Evolutionary conservation across 192 early-diverging fungal genomes (phyloP).

Genomic region (Backusella macrospora): DNA sequence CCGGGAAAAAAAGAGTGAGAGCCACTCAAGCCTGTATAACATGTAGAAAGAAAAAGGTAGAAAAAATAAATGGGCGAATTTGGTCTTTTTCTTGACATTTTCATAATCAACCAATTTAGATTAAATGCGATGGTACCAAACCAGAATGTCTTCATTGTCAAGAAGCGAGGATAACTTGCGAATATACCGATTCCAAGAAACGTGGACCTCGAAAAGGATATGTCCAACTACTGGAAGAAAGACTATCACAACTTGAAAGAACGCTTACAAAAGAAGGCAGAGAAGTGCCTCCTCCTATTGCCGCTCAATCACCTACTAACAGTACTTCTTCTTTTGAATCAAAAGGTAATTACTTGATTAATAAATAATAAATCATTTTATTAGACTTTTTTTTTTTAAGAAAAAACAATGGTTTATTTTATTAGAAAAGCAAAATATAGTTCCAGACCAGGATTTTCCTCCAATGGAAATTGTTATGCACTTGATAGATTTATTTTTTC

Average conservation of each 20-base stretch:
- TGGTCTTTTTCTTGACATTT: background rate
- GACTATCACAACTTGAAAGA: constrained; percentile 23
- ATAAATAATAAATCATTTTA: too few species aligned
- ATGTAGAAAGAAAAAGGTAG: constrained; percentile 40
- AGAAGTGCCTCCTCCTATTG: background rate
- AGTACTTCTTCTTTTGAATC: constrained; percentile 1
- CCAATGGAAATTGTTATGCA: constrained; percentile 42
- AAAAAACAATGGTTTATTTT: background rate
- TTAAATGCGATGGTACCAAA: constrained; percentile 38
- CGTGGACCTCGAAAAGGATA: constrained; percentile 41
- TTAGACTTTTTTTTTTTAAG: background rate
- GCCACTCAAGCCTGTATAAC: constrained; percentile 33
- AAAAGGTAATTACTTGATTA: constrained; percentile 3
- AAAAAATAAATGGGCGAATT: background rate
- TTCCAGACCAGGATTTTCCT: constrained; percentile 33
- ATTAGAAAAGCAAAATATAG: background rate
- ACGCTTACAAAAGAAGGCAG: constrained; percentile 4
- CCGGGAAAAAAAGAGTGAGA: constrained; percentile 12
- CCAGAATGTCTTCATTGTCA: constrained; percentile 33
- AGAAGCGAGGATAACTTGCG: constrained; percentile 16
- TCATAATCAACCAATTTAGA: constrained; percentile 10
- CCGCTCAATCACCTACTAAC: background rate
- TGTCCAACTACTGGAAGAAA: constrained; percentile 39
- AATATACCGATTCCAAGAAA: constrained; percentile 27
- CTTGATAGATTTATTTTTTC: background rate